Conservation (phyloP, 345 rosid genomes). For the sweet orange (Citrus sinensis) region DNA sequence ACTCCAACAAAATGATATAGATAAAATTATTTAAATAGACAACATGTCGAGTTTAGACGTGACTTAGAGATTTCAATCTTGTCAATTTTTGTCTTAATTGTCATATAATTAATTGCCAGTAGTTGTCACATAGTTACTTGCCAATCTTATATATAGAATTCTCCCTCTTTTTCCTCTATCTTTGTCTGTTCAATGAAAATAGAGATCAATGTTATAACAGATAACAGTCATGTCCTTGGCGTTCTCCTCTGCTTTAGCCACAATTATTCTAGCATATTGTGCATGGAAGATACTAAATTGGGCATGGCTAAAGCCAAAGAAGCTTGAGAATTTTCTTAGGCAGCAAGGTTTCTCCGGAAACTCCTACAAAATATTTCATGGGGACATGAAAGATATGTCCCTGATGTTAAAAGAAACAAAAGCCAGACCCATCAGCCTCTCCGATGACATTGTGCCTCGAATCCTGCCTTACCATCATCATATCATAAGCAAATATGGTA, state of each 20-base stretch:
- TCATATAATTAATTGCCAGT: too few species aligned
- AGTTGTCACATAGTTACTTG: too few species aligned
- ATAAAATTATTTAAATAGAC: too few species aligned
- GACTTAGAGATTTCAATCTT: too few species aligned
- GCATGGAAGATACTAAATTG: slow-evolving; percentile 27
- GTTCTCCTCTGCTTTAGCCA: background rate
- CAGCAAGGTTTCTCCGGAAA: slow-evolving; percentile 45
- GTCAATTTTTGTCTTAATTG: too few species aligned
- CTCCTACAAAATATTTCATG: slow-evolving; percentile 30
- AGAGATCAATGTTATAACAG: background rate
- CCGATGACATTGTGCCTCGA: slow-evolving; percentile 33
- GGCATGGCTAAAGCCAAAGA: slow-evolving; percentile 51
- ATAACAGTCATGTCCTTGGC: background rate
- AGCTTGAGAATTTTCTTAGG: slow-evolving; percentile 40
- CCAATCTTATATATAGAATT: too few species aligned
- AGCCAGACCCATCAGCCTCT: slow-evolving; percentile 29
- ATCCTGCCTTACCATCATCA: slow-evolving; percentile 35
- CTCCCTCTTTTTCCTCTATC: background rate
- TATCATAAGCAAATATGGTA: background rate
- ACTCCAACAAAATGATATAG: too few species aligned
- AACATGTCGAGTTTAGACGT: too few species aligned
- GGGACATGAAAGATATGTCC: slow-evolving; percentile 35
- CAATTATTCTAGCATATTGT: background rate
- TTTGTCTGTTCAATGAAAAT: background rate
- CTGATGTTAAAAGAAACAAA: slow-evolving; percentile 23